Evolutionary conservation across 495 filamentous ascomycete species (phyloP), one percentile per base, ranked within the genome.

Genomic region (Hypoxylon fragiforme): DNA sequence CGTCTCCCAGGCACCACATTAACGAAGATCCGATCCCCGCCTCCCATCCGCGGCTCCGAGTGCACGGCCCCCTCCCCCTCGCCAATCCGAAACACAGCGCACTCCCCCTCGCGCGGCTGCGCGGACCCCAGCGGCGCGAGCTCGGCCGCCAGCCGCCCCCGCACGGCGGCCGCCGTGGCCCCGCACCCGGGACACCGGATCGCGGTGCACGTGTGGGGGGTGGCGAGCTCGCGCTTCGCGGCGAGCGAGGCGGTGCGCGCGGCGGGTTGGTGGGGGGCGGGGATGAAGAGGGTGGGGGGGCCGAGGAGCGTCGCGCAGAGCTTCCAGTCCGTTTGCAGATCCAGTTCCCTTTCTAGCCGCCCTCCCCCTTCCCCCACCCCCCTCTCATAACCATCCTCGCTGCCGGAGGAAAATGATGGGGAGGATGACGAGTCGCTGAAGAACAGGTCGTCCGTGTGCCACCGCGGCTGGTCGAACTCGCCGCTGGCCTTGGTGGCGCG

Each of bases 381-480:
- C n/a, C n/a, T n/a, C n/a, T n/a, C n/a, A n/a, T n/a, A n/a, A n/a
- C n/a, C n/a, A n/a, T n/a, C n/a, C n/a, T n/a, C n/a, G n/a, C n/a
- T n/a, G n/a, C n/a, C n/a, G n/a, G n/a, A n/a, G n/a, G n/a, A n/a
- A n/a, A n/a, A n/a, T n/a, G n/a, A n/a, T n/a, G n/a, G n/a, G n/a
- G n/a, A n/a, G n/a, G n/a, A n/a, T n/a, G n/a, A n/a, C n/a, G n/a
- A 37, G 12, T 47, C 41, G 50, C 53, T 60, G 41, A 69, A 71
- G 47, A 71, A 70, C 28, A 66, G 26, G 50, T 71, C 68, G 45
- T 71, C 68, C 8, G 68, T 68, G 46, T 71, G 68, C 68, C 66
- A 70, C 16, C 68, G 51, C 1, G 68, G 64, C 38, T 49, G 28
- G 54, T 71, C 57, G 40, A 68, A 71, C n/a, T 64, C 57, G 7